These are phyloP conservation scores for Wickerhamiella kazuoi DNA, from an alignment of 805 yeast species.

Conservation along the genomic window DNA sequence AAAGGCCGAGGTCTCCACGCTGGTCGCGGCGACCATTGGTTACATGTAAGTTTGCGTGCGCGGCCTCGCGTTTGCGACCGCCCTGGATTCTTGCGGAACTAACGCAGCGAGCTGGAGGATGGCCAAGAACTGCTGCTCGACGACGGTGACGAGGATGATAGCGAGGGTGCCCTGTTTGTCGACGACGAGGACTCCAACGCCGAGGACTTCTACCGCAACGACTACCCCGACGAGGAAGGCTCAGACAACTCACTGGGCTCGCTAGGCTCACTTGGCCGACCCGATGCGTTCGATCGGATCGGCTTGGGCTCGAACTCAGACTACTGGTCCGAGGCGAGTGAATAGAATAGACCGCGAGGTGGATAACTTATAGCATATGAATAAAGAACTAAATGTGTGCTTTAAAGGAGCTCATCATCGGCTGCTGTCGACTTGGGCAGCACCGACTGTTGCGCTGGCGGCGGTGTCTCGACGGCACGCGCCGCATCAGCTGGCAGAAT, in stretches of 20 bases:
- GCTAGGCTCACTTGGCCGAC: conserved; percentile 5
- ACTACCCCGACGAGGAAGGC: conserved; percentile 81
- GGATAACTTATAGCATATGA: neutral
- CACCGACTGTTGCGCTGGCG: no score
- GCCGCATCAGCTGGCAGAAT: no score
- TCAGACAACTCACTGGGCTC: conserved; percentile 22
- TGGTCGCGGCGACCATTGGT: conserved; percentile 18
- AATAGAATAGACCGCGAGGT: neutral
- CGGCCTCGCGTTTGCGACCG: no score
- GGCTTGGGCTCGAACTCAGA: conserved; percentile 5
- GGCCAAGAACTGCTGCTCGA: conserved; percentile 17
- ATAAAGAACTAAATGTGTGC: no score
- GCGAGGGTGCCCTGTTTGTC: conserved; percentile 11
- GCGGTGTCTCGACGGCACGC: no score
- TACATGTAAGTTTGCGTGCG: conserved; percentile 19
- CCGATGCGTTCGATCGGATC: conserved; percentile 5
- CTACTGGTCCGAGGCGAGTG: conserved; percentile 17
- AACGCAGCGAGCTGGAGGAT: conserved; percentile 14
- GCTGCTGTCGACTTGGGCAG: neutral
- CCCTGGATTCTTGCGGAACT: no score
- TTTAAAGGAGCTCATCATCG: no score
- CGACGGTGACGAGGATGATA: conserved; percentile 24
- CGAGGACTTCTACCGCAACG: conserved; percentile 80
- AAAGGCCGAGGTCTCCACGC: conserved; percentile 22
- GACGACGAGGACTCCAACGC: conserved; percentile 36